Percentiles rank a stretch among this genome's conserved stretches.
These are phyloP conservation scores for Naganishia onofrii DNA, from an alignment of 768 basidiomycete species.

Conservation along the genomic window DNA sequence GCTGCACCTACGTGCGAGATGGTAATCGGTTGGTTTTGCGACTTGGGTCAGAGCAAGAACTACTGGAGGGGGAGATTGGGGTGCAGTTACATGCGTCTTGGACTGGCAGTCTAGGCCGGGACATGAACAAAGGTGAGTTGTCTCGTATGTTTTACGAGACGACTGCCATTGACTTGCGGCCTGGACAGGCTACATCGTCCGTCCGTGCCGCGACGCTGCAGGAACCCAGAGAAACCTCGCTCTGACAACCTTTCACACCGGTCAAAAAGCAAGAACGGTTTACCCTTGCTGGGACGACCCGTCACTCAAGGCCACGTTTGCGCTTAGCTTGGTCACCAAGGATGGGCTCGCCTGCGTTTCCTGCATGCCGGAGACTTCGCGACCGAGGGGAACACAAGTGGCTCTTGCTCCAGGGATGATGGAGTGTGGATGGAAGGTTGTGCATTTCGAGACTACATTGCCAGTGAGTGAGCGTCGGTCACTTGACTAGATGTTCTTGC, in stretches of 20 bases:
- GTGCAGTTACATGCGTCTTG: not conserved
- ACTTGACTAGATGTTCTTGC: not conserved
- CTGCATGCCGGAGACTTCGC: slow-evolving; percentile 20
- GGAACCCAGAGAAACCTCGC: not conserved
- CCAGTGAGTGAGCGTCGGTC: not conserved
- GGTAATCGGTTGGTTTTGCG: not conserved
- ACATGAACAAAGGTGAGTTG: not conserved
- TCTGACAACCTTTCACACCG: not conserved
- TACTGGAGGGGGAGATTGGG: not conserved
- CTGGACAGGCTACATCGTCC: not conserved
- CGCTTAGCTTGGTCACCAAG: not conserved
- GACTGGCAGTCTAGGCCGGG: not conserved
- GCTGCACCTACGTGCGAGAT: not conserved
- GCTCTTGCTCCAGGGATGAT: not conserved
- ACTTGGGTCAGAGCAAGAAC: not conserved
- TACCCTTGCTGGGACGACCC: slow-evolving; percentile 23
- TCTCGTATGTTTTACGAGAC: not conserved
- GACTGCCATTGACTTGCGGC: not conserved
- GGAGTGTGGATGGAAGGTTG: not conserved
- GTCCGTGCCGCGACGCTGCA: not conserved
- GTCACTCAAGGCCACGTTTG: slow-evolving; percentile 9
- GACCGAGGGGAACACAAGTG: not conserved
- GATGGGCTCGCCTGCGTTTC: not conserved
- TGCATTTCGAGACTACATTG: slow-evolving; percentile 16
- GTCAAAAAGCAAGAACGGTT: not conserved